Conservation (phyloP, 495 filamentous ascomycete genomes). For the Cladorrhinum samala region DNA sequence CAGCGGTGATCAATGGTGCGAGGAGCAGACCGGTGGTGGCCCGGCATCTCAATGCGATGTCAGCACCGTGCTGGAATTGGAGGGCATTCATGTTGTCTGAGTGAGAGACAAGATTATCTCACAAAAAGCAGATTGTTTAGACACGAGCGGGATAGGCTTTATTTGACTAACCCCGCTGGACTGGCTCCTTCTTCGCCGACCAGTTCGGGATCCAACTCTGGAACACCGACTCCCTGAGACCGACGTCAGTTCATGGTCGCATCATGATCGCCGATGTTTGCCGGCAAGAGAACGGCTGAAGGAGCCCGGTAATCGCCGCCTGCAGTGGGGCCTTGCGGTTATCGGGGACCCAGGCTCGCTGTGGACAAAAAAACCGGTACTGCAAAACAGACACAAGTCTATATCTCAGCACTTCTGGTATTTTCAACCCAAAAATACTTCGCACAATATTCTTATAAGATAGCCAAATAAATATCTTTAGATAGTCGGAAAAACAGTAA, state of each 20-base stretch:
- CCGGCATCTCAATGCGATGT: conserved; percentile 1
- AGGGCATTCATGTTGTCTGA: conserved; percentile 5
- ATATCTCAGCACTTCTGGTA: too few species aligned
- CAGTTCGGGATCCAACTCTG: background rate
- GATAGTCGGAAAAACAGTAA: too few species aligned
- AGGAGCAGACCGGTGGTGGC: background rate
- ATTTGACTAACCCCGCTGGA: too few species aligned
- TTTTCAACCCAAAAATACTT: too few species aligned
- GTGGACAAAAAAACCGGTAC: too few species aligned
- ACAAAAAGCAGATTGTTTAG: too few species aligned
- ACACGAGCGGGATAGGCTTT: too few species aligned
- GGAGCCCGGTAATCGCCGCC: background rate
- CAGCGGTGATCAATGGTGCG: background rate
- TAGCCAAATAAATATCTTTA: too few species aligned
- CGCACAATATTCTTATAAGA: too few species aligned
- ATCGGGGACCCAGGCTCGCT: background rate
- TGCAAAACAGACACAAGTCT: too few species aligned
- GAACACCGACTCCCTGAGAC: background rate
- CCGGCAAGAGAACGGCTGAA: background rate
- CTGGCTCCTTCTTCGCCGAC: background rate
- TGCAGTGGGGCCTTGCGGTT: background rate
- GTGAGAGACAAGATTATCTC: background rate
- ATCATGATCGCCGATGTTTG: conserved; percentile 1
- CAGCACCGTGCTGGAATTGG: background rate
- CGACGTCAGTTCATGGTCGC: conserved; percentile 9